A percentile compares a stretch with the other conserved stretches of the same genome.
Conservation (phyloP, 352 stramenopile species). For the Blastocystis sp. region DNA sequence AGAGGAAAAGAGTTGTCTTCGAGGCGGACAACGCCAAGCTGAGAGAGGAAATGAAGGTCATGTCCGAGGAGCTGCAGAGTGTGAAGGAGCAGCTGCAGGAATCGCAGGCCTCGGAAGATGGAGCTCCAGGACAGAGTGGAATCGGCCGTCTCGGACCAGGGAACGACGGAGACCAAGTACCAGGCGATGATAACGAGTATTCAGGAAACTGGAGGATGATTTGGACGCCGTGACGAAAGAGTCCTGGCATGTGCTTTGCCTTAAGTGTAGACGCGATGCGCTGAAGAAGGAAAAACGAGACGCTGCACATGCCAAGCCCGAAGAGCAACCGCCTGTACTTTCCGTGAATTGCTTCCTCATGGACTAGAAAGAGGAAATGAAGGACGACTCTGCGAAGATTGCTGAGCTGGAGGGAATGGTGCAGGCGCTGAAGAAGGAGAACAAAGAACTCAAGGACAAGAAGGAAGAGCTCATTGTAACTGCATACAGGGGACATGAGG, state of each 20-base stretch:
- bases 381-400: background rate
- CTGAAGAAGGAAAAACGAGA: conserved; percentile 17
- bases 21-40: background rate
- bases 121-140: conserved; percentile 5
- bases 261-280: background rate
- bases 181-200: background rate
- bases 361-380: background rate
- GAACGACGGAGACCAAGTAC: conserved; percentile 14
- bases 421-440: conserved; percentile 7
- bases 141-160: background rate
- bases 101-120: background rate
- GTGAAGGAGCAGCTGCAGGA: conserved; percentile 8
- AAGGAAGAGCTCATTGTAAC: background rate
- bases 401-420: background rate
- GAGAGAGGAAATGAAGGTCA: background rate
- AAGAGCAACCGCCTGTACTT: background rate
- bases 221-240: background rate
- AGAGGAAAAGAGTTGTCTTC: background rate
- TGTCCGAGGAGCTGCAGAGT: background rate
- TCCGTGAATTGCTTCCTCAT: background rate
- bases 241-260: background rate
- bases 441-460: background rate
- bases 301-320: background rate
- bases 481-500: background rate
- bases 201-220: conserved; percentile 28